A percentile compares a stretch with the other conserved stretches of the same genome.
phyloP scores from a whole-genome alignment of 2,329 filamentous ascomycete species.

The Bimuria novae-zelandiae region DNA sequence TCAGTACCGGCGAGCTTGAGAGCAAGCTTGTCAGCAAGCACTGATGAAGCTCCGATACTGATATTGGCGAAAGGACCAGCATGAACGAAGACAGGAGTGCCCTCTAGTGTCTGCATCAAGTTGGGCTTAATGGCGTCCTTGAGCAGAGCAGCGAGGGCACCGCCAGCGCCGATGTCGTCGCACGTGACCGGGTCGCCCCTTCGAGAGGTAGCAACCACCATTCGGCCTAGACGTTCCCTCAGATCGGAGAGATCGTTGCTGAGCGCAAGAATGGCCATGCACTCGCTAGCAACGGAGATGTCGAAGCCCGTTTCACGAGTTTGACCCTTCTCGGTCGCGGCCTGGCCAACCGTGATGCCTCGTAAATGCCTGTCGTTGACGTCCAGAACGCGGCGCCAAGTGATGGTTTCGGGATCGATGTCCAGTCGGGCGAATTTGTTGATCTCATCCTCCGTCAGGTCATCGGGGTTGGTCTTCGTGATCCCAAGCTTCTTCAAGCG shows the following conservation, averaged over 20 bases:
- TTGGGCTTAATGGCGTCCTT: constrained; percentile 99
- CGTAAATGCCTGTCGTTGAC: constrained; percentile 96
- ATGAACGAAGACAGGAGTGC: constrained; percentile 96
- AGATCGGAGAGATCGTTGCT: constrained; percentile 87
- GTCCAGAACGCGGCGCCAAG: constrained; percentile 93
- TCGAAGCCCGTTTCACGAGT: constrained; percentile 92
- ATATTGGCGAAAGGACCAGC: constrained; percentile 98
- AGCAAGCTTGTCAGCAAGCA: constrained; percentile 92
- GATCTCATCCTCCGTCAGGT: constrained; percentile 89
- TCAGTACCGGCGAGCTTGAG: constrained; percentile 96
- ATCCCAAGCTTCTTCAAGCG: constrained; percentile 95
- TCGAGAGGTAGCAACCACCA: constrained; percentile 90
- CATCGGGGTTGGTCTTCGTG: constrained; percentile 89
- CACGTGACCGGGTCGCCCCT: constrained; percentile 90
- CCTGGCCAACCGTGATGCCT: constrained; percentile 85
- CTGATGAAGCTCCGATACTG: constrained; percentile 93
- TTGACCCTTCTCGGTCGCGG: constrained; percentile 87
- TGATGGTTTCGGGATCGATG: constrained; percentile 96
- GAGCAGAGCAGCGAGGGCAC: constrained; percentile 92
- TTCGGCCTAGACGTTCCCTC: constrained; percentile 88
- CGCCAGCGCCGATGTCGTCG: constrained; percentile 91
- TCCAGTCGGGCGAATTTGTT: constrained; percentile 87
- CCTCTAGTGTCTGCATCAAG: constrained; percentile 96
- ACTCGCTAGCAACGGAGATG: constrained; percentile 96
- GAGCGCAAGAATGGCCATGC: constrained; percentile 96